Conservation (phyloP, 495 filamentous ascomycete genomes). For the Xylaria sp. region DNA sequence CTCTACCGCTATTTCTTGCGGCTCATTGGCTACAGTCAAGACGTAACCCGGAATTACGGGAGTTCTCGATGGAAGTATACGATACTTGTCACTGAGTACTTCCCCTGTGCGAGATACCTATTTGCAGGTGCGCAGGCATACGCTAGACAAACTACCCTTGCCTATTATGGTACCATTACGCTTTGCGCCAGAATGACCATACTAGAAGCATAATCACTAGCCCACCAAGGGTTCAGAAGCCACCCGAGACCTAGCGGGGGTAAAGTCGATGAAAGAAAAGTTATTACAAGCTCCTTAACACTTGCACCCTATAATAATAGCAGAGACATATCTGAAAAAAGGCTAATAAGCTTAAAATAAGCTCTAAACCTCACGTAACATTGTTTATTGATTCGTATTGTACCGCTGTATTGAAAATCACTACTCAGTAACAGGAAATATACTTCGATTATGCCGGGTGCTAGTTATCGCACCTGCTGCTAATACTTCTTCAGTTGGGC, state of each 20-base stretch:
- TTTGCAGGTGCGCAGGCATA: not conserved
- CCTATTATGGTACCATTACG: slow-evolving; percentile 15
- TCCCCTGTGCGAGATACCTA: not conserved
- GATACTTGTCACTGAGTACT: not conserved
- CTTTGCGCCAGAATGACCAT: slow-evolving; percentile 1
- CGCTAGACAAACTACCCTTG: not conserved
- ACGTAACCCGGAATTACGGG: not conserved
- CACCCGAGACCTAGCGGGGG: not conserved
- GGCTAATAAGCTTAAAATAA: not conserved
- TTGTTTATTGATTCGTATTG: not conserved
- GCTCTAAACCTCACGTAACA: too few relatives aligned
- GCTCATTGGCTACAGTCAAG: not conserved
- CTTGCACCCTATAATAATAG: not conserved
- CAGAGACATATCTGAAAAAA: not conserved
- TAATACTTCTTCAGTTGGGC: not conserved
- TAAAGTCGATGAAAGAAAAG: not conserved
- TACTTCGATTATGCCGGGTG: not conserved
- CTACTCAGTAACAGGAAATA: not conserved
- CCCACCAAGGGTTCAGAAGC: not conserved
- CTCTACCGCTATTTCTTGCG: not conserved
- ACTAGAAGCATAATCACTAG: not conserved
- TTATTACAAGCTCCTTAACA: not conserved
- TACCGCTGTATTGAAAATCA: too few relatives aligned
- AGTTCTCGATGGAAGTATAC: not conserved
- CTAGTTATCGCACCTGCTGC: not conserved